Evolutionary conservation across 495 filamentous ascomycete species (phyloP), one percentile per base, ranked within the genome.

Genomic region (Sphaerosporella brunnea): DNA sequence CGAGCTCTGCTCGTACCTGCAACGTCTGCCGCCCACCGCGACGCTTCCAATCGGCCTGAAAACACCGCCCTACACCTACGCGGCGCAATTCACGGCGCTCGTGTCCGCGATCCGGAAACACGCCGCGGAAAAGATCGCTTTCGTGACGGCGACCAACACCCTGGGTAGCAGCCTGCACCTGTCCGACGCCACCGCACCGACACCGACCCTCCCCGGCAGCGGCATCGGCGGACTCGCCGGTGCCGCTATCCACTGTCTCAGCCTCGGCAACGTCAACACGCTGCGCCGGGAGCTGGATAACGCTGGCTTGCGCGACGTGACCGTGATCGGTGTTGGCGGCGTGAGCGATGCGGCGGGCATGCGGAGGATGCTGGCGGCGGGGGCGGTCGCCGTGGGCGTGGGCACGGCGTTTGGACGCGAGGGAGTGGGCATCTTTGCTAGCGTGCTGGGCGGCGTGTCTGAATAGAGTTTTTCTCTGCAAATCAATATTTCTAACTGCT

Each of bases 141-240:
- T 84, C 62, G 65, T 84, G 50, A 82, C 79, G 3, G 69, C 78
- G 2, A 78, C 73, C 13, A 84, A 84, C 52, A 83, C 79, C 4
- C 72, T 84, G 0, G 80, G 80, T 1, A 72, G 67, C 5, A 80
- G 71, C 45, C 64, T 84, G 2, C 61, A 80, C 5, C 58, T 81
- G 43, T 7, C 26, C 46, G n/a, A n/a, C n/a, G n/a, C n/a, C n/a
- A n/a, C n/a, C n/a, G 23, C 50, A 35, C 20, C 43, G 38, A 2
- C 4, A n/a, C 21, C 21, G 3, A 26, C 3, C 7, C 13, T 43
- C 20, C 63, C 64, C 21, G 75, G 74, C 19, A 55, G 65, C 79
- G 42, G 82, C 79, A 51, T 72, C 74, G 32, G 84, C 84, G 50
- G 70, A 73, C 58, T 57, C 83, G 4, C 78, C 75, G 49, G 53